Evolutionary conservation across 345 rosid species (phyloP).

Genomic region (Lumnitzera littorea): DNA sequence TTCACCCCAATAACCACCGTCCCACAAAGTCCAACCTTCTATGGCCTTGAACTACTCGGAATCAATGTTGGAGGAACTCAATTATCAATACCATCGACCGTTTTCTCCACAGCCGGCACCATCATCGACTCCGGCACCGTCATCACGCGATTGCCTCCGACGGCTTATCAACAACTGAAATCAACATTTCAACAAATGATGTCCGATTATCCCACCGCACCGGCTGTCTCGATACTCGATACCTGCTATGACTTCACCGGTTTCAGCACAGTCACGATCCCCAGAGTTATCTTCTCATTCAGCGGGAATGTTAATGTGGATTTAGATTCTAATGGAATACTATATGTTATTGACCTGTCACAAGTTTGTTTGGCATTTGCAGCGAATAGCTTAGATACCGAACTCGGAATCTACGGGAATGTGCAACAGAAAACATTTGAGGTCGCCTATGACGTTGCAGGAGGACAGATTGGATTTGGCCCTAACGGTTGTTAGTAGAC

Average conservation of each 20-base stretch:
- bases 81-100: background rate
- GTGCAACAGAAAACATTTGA: constrained; percentile 5
- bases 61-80: constrained; percentile 1
- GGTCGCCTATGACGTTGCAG: constrained; percentile 2
- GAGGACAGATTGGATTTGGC: constrained; percentile 3
- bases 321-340: background rate
- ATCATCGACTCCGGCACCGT: background rate
- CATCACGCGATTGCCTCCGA: background rate
- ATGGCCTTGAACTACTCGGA: constrained; percentile 1
- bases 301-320: background rate
- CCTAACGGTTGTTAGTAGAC: constrained; percentile 3
- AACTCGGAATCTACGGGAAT: background rate
- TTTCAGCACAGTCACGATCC: background rate
- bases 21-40: background rate
- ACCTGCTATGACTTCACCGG: constrained; percentile 6
- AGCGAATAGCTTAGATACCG: background rate
- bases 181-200: background rate
- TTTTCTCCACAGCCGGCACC: background rate
- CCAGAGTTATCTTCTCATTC: background rate
- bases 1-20: background rate
- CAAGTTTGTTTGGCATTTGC: constrained; percentile 3
- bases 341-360: background rate
- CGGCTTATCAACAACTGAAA: background rate
- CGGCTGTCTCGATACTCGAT: background rate
- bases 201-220: background rate